Percentiles rank a stretch among this genome's conserved stretches.
These are phyloP conservation scores for Populus hybrid DNA, from an alignment of 441 rosid species.

Conservation along the genomic window DNA sequence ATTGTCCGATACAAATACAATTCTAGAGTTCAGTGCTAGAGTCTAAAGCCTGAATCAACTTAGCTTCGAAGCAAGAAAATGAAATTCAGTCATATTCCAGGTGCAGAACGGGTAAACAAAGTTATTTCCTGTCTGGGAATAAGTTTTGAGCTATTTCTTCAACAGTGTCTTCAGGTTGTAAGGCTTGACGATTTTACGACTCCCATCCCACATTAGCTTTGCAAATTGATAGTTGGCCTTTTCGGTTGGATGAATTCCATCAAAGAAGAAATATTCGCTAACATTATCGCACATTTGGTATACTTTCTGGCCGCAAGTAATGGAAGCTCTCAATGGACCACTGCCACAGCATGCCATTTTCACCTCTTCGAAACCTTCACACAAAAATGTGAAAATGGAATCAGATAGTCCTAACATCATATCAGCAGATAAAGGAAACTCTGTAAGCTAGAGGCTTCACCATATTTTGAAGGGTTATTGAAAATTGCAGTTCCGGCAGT, in stretches of 20 bases:
- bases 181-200: background rate
- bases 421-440: background rate
- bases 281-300: no score
- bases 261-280: no score
- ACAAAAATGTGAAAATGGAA: background rate
- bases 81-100: background rate
- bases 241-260: no score
- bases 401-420: background rate
- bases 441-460: constrained; percentile 7
- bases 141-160: background rate
- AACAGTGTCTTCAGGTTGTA: constrained; percentile 1
- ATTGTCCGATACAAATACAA: no score
- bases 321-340: constrained; percentile 9
- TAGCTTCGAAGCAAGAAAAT: background rate
- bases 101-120: background rate
- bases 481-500: constrained; percentile 10
- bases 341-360: constrained; percentile 20
- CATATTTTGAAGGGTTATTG: constrained; percentile 33
- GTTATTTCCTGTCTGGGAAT: background rate
- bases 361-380: constrained; percentile 17
- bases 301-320: background rate
- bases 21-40: no score
- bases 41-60: background rate
- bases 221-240: no score
- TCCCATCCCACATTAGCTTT: background rate